Evolutionary conservation across 768 basidiomycete genomes (phyloP).

Genomic region (Strobilomyces confusus): DNA sequence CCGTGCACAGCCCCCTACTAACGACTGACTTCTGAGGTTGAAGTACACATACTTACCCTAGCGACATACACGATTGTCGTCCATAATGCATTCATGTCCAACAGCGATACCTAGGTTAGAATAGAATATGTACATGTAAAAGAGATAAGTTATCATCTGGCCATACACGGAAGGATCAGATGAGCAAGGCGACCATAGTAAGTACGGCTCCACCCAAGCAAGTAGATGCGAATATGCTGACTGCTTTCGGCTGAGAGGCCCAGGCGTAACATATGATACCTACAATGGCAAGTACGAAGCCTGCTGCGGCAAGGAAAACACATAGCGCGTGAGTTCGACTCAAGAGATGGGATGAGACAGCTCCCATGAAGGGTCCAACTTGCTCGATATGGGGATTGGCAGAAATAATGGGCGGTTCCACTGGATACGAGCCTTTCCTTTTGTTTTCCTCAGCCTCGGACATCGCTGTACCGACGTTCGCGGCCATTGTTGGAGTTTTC

Average conservation of each 20-base stretch:
- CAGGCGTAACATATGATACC: constrained; percentile 53
- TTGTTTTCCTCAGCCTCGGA: neutral
- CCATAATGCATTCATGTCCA: no score
- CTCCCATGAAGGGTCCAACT: constrained; percentile 43
- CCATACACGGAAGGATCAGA: neutral
- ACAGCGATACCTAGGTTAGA: no score
- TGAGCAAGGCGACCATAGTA: constrained; percentile 12
- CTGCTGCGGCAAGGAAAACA: constrained; percentile 41
- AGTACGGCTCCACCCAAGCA: constrained; percentile 38
- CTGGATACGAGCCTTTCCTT: neutral
- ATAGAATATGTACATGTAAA: no score
- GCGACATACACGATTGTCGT: no score
- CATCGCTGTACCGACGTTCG: neutral
- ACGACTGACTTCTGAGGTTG: no score
- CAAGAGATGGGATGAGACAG: constrained; percentile 42
- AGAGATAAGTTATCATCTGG: no score
- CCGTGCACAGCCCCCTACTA: no score
- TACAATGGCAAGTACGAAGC: constrained; percentile 47
- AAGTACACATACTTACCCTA: no score
- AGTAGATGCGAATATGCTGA: constrained; percentile 40
- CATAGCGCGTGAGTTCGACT: constrained; percentile 47
- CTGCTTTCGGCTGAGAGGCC: constrained; percentile 43
- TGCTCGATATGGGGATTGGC: constrained; percentile 49
- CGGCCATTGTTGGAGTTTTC: neutral
- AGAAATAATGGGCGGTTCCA: constrained; percentile 36